A percentile compares a stretch with the other conserved stretches of the same genome.
phyloP scores from a whole-genome alignment of 2,329 filamentous ascomycete genomes.

The Fusarium nelsonii region DNA sequence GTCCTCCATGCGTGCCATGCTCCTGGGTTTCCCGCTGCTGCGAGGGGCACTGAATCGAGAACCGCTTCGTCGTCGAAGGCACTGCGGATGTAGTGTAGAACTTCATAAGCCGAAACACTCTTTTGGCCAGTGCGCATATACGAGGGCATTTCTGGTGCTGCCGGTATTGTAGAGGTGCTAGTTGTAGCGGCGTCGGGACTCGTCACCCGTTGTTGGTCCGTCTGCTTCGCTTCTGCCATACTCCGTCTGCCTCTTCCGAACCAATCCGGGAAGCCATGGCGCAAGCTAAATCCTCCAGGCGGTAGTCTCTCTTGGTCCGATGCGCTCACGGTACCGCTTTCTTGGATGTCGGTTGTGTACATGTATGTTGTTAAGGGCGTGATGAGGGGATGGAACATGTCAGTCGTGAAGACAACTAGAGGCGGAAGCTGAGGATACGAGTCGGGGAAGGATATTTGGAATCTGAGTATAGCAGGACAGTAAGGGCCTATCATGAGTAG shows the following conservation, averaged over 20 bases:
- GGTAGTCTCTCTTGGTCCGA: constrained; percentile 85
- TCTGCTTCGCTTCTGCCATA: constrained; percentile 55
- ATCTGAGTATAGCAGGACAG: constrained; percentile 85
- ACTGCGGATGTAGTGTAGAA: constrained; percentile 84
- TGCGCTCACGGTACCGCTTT: constrained; percentile 82
- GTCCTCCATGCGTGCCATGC: constrained; percentile 95
- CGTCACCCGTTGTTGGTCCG: constrained; percentile 54
- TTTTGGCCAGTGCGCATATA: constrained; percentile 58
- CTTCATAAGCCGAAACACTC: constrained; percentile 70
- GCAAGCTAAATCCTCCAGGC: constrained; percentile 89
- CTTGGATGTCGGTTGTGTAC: constrained; percentile 83
- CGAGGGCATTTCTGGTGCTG: constrained; percentile 49
- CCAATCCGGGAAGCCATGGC: constrained; percentile 92
- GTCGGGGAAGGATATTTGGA: constrained; percentile 88
- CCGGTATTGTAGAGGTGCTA: constrained; percentile 50
- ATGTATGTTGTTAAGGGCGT: constrained; percentile 95
- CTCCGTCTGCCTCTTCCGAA: constrained; percentile 72
- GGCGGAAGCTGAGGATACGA: constrained; percentile 84
- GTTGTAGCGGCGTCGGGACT: constrained; percentile 43
- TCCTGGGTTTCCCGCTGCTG: constrained; percentile 87
- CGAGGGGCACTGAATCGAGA: constrained; percentile 81
- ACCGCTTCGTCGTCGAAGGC: constrained; percentile 83
- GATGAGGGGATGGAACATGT: constrained; percentile 95
- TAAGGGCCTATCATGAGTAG: constrained; percentile 77
- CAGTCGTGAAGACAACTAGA: constrained; percentile 87